phyloP scores from a whole-genome alignment of 192 early-diverging fungal species.

The Paraglomus occultum region DNA sequence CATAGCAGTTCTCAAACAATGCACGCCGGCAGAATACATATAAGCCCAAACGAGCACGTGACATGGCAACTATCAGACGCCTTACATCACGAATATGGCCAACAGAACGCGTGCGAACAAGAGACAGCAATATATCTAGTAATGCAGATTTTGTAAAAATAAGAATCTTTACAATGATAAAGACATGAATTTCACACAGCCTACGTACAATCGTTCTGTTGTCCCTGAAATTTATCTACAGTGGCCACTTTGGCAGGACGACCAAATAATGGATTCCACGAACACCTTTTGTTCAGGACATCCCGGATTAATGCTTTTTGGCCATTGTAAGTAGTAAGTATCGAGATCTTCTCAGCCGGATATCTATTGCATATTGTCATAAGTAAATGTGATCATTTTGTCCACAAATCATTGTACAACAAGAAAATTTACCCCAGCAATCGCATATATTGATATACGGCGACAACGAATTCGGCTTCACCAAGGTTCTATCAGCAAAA shows the following conservation, averaged over 20 bases:
- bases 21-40: slow-evolving; percentile 83
- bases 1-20: slow-evolving; percentile 80
- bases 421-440: slow-evolving; percentile 66
- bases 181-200: background rate
- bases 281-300: slow-evolving; percentile 81
- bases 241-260: slow-evolving; percentile 79
- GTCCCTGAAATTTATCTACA: slow-evolving; percentile 97
- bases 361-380: slow-evolving; percentile 53
- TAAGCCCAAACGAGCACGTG: slow-evolving; percentile 88
- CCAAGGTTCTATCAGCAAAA: slow-evolving; percentile 74
- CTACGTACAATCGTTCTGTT: slow-evolving; percentile 83
- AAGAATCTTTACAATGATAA: background rate
- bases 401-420: background rate
- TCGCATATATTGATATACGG: slow-evolving; percentile 95
- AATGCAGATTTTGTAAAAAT: slow-evolving; percentile 1
- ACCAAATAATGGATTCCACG: slow-evolving; percentile 85
- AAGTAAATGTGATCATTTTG: background rate
- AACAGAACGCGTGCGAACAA: slow-evolving; percentile 87
- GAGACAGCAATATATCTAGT: slow-evolving; percentile 80
- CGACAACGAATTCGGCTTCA: slow-evolving; percentile 97
- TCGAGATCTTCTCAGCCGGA: slow-evolving; percentile 82
- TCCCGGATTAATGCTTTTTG: slow-evolving; percentile 91
- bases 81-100: slow-evolving; percentile 94
- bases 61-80: slow-evolving; percentile 90
- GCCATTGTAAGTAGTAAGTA: slow-evolving; percentile 98